Evolutionary conservation across 441 rosid species (phyloP).

Genomic region (Geranium incanum): DNA sequence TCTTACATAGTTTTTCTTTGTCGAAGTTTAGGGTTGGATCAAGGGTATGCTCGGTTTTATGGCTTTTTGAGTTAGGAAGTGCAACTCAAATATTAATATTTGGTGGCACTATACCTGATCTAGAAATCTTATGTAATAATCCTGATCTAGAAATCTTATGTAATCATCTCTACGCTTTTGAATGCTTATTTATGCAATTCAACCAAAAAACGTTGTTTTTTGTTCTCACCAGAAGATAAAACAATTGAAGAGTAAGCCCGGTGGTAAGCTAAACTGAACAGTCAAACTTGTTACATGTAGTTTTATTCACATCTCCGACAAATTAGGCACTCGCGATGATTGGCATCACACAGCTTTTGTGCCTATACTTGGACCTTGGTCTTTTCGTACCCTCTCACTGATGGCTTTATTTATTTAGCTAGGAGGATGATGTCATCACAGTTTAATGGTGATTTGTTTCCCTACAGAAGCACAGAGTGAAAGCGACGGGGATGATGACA

Average conservation of each 20-base stretch:
- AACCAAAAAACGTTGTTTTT: background rate
- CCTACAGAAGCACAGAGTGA: constrained; percentile 44
- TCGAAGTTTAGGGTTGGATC: constrained; percentile 2
- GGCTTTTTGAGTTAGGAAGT: background rate
- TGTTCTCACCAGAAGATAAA: background rate
- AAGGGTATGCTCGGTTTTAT: background rate
- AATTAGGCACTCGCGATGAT: background rate
- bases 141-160: background rate
- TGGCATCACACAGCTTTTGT: background rate
- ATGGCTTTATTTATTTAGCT: background rate
- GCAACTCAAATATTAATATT: background rate
- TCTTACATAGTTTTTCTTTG: background rate
- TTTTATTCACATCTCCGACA: background rate
- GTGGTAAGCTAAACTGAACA: background rate
- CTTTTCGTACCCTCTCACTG: background rate
- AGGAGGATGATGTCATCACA: background rate
- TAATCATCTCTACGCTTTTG: background rate
- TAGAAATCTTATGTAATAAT: background rate
- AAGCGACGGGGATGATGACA: constrained; percentile 41
- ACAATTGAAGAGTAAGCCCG: background rate
- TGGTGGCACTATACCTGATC: background rate
- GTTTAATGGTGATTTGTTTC: constrained; percentile 1
- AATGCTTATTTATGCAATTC: background rate
- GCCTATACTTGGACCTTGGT: background rate
- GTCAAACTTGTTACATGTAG: background rate